Percentiles rank a stretch among this genome's conserved stretches.
phyloP scores from a whole-genome alignment of 2,329 filamentous ascomycete species.

The Chrysoporthe deuterocubensis region DNA sequence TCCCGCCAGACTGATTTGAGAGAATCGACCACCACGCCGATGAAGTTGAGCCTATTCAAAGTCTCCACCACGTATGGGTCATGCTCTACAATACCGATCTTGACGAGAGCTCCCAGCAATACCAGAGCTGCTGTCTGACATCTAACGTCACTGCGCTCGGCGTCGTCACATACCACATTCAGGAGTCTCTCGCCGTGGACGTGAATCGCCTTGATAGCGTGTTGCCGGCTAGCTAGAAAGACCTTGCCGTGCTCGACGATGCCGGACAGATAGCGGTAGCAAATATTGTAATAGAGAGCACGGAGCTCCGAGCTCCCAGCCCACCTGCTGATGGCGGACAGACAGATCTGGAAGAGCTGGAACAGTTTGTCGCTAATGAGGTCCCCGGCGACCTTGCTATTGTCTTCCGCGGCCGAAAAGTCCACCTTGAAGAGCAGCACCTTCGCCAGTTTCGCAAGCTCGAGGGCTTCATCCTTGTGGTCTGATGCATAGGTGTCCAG shows the following conservation, averaged over 20 bases:
- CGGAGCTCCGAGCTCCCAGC: slow-evolving; percentile 73
- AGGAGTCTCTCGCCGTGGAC: slow-evolving; percentile 76
- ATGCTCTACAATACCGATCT: slow-evolving; percentile 71
- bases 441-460: slow-evolving; percentile 77
- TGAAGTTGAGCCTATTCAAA: slow-evolving; percentile 85
- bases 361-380: slow-evolving; percentile 87
- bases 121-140: slow-evolving; percentile 87
- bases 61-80: slow-evolving; percentile 77
- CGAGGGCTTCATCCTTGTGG: slow-evolving; percentile 70
- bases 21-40: slow-evolving; percentile 87
- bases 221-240: slow-evolving; percentile 50
- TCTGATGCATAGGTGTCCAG: slow-evolving; percentile 77
- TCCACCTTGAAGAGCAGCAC: slow-evolving; percentile 74
- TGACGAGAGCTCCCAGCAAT: slow-evolving; percentile 78
- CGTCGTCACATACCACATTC: slow-evolving; percentile 90
- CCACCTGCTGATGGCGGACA: slow-evolving; percentile 78
- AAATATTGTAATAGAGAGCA: slow-evolving; percentile 88
- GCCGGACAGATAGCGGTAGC: slow-evolving; percentile 80
- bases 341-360: slow-evolving; percentile 85
- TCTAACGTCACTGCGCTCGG: slow-evolving; percentile 78
- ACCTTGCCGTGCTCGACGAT: slow-evolving; percentile 61
- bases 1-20: slow-evolving; percentile 78
- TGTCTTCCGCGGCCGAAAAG: slow-evolving; percentile 51
- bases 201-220: slow-evolving; percentile 74
- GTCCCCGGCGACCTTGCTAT: slow-evolving; percentile 61